A percentile compares a stretch with the other conserved stretches of the same genome.
These are phyloP conservation scores for Phytopythium sindhum DNA, from an alignment of 352 stramenopile genomes.

Conservation along the genomic window DNA sequence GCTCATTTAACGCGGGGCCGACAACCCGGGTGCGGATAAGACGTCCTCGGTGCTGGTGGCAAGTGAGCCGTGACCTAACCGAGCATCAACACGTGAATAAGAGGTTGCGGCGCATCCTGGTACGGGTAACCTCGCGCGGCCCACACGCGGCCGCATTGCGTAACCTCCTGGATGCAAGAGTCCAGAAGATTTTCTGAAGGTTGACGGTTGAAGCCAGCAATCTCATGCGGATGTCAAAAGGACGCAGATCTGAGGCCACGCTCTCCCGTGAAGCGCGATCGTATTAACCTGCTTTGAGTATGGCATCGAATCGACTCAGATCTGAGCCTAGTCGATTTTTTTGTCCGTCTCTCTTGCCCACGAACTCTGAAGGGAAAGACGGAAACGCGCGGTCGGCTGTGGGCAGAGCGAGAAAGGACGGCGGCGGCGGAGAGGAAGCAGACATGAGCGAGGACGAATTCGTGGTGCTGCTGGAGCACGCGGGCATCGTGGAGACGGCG, in stretches of 20 bases:
- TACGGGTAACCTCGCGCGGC: not conserved
- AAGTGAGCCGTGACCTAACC: conserved; percentile 1
- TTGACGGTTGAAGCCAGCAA: not conserved
- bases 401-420: not conserved
- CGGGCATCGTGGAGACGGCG: conserved; percentile 66
- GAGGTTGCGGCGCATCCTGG: not conserved
- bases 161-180: not conserved
- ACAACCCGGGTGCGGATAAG: not conserved
- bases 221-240: not conserved
- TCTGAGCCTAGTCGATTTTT: not conserved
- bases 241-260: not conserved
- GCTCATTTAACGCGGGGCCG: not conserved
- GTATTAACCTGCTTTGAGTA: not conserved
- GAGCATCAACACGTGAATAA: not conserved
- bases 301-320: not conserved
- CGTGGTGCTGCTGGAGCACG: conserved; percentile 78
- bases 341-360: conserved; percentile 1
- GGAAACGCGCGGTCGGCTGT: too few relatives aligned
- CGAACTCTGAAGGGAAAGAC: not conserved
- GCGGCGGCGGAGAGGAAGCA: too few relatives aligned
- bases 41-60: not conserved
- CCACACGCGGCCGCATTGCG: not conserved
- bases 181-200: not conserved
- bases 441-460: conserved; percentile 87
- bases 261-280: too few relatives aligned